Percentiles rank a stretch among this genome's conserved stretches.
These are phyloP conservation scores for Chalciporus piperatus DNA, from an alignment of 768 basidiomycete species.

Conservation along the genomic window DNA sequence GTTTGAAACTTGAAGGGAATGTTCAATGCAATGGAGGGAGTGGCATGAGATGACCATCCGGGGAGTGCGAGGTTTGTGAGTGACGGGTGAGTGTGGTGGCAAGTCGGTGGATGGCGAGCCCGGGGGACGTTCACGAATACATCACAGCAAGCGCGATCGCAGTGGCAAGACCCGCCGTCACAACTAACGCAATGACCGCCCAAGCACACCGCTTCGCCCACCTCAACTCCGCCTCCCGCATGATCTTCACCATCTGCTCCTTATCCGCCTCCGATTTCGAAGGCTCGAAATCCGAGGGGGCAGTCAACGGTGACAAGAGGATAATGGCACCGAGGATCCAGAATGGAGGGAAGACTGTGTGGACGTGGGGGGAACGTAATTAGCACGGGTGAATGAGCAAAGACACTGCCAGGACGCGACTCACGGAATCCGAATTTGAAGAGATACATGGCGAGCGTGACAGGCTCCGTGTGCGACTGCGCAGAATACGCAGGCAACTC, in stretches of 20 bases:
- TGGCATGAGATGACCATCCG: no score
- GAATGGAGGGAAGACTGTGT: slow-evolving; percentile 46
- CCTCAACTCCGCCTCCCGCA: slow-evolving; percentile 37
- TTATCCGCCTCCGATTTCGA: slow-evolving; percentile 38
- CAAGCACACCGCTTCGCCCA: slow-evolving; percentile 40
- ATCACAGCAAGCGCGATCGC: neutral
- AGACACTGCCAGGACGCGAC: slow-evolving; percentile 18
- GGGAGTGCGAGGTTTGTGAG: no score
- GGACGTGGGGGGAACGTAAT: neutral
- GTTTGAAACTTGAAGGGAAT: neutral
- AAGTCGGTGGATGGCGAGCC: no score
- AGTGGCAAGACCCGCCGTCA: neutral
- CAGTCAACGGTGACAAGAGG: slow-evolving; percentile 38
- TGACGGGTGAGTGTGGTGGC: no score
- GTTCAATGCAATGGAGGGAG: neutral
- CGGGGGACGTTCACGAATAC: neutral
- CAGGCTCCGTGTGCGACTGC: slow-evolving; percentile 32
- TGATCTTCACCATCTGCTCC: slow-evolving; percentile 26
- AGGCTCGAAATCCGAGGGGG: slow-evolving; percentile 27
- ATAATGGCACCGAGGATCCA: slow-evolving; percentile 45
- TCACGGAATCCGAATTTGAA: slow-evolving; percentile 51
- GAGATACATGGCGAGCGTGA: slow-evolving; percentile 45
- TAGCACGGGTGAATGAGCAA: neutral
- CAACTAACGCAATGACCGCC: slow-evolving; percentile 6
- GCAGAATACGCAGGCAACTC: slow-evolving; percentile 36